These are phyloP conservation scores for Lactarius vividus DNA, from an alignment of 768 basidiomycete species.

Conservation along the genomic window DNA sequence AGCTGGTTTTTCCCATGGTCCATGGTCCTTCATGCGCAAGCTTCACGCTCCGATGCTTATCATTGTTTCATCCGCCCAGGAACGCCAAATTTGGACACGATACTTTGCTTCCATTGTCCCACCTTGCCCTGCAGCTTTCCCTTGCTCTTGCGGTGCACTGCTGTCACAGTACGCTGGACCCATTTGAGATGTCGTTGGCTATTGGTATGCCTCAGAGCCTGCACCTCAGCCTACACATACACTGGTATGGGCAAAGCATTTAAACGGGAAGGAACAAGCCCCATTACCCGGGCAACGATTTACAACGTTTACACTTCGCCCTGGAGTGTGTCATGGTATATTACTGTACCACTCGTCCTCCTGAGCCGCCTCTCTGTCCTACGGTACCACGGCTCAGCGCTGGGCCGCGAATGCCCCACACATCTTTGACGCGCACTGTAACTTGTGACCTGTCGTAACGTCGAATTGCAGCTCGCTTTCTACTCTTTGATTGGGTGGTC, in stretches of 20 bases:
- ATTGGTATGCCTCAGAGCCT: background rate
- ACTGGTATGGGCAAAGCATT: background rate
- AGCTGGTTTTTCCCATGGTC: background rate
- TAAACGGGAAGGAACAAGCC: background rate
- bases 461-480: background rate
- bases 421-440: background rate
- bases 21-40: background rate
- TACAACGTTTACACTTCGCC: background rate
- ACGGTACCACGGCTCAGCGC: background rate
- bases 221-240: background rate
- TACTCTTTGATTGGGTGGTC: background rate
- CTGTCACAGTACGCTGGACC: no score
- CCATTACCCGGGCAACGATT: background rate
- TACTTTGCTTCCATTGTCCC: background rate
- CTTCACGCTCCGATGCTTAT: background rate
- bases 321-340: background rate
- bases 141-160: no score
- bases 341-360: background rate
- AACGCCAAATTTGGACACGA: background rate
- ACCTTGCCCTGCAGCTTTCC: background rate
- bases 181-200: background rate
- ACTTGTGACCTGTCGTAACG: background rate
- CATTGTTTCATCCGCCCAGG: background rate
- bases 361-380: background rate
- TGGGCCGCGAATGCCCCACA: background rate